phyloP scores from a whole-genome alignment of 2,329 filamentous ascomycete genomes.

The Colletotrichum lentis region DNA sequence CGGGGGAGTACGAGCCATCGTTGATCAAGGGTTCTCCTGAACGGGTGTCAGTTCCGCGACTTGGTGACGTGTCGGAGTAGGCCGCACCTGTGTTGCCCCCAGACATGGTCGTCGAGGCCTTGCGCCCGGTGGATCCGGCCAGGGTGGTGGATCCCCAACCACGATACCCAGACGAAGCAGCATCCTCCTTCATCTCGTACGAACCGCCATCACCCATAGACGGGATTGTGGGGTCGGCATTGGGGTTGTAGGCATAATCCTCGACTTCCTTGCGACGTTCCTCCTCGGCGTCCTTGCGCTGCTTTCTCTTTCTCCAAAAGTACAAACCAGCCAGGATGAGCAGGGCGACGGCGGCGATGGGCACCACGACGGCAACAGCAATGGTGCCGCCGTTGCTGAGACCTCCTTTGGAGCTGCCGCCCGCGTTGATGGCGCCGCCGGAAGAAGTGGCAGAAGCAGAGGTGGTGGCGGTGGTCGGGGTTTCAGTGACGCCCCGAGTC shows the following conservation, averaged over 20 bases:
- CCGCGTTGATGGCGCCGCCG: slow-evolving; percentile 42
- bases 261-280: slow-evolving; percentile 94
- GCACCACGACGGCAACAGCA: slow-evolving; percentile 91
- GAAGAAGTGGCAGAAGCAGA: slow-evolving; percentile 45
- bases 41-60: slow-evolving; percentile 72
- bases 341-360: slow-evolving; percentile 85
- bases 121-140: slow-evolving; percentile 74
- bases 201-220: slow-evolving; percentile 61
- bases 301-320: slow-evolving; percentile 89
- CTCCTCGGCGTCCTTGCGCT: slow-evolving; percentile 84
- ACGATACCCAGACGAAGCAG: slow-evolving; percentile 77
- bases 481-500: slow-evolving; percentile 14
- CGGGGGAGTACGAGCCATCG: slow-evolving; percentile 64
- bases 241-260: slow-evolving; percentile 98
- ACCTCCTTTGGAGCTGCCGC: slow-evolving; percentile 50
- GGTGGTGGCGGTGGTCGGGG: slow-evolving; percentile 36
- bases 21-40: slow-evolving; percentile 72
- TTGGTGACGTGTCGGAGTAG: slow-evolving; percentile 80
- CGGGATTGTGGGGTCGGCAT: slow-evolving; percentile 83
- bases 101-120: slow-evolving; percentile 89
- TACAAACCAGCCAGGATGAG: slow-evolving; percentile 80
- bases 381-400: slow-evolving; percentile 75
- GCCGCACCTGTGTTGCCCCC: slow-evolving; percentile 71
- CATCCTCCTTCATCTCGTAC: slow-evolving; percentile 81
- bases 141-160: slow-evolving; percentile 88